Conservation (phyloP, 23 red algal species). For the Gracilaria vermiculophylla region DNA sequence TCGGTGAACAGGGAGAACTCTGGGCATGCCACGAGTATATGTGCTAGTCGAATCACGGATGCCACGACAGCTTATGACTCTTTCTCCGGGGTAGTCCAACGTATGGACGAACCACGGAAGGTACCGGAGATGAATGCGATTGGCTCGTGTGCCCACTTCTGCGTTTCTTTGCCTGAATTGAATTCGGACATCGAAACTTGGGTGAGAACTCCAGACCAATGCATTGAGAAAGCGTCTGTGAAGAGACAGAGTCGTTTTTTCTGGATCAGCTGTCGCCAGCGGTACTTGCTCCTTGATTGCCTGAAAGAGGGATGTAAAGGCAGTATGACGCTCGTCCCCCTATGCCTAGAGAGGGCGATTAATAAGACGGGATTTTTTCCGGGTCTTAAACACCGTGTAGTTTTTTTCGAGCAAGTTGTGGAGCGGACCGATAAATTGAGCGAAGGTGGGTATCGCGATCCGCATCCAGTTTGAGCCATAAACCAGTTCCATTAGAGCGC, state of each 20-base stretch:
- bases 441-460: no score
- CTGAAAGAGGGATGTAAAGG: no score
- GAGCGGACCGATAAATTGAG: background rate
- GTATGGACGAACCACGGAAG: background rate
- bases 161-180: background rate
- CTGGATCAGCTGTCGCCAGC: no score
- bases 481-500: conserved; percentile 41
- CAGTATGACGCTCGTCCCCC: no score
- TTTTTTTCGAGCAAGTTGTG: background rate
- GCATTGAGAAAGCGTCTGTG: no score
- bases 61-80: background rate
- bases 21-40: background rate
- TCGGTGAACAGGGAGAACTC: conserved; percentile 10
- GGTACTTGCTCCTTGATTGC: no score
- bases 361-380: no score
- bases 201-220: no score
- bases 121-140: background rate
- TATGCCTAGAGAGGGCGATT: no score
- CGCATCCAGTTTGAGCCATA: conserved; percentile 34
- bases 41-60: background rate
- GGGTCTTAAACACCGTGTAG: no score
- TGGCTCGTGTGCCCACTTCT: background rate
- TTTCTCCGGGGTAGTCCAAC: background rate
- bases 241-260: no score
- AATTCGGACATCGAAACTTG: background rate